These are phyloP conservation scores for Penicillium sp. DNA, from an alignment of 2,329 filamentous ascomycete genomes.

Conservation along the genomic window DNA sequence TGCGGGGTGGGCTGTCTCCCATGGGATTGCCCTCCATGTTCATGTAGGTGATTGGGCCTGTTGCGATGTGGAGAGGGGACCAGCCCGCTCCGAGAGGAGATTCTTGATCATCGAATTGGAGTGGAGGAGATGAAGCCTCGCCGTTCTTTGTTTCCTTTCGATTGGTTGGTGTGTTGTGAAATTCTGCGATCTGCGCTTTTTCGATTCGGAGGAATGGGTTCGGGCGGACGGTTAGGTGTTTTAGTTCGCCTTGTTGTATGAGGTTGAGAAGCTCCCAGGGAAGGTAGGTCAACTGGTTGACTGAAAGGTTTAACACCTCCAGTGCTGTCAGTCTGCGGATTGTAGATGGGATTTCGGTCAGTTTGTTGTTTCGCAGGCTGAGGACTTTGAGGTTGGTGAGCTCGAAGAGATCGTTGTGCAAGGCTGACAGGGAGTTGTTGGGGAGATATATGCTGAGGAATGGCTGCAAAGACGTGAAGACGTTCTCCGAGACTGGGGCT, in stretches of 20 bases:
- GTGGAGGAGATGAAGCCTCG: background rate
- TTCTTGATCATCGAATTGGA: conserved; percentile 28
- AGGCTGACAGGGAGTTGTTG: conserved; percentile 40
- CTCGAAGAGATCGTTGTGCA: conserved; percentile 45
- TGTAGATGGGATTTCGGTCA: conserved; percentile 42
- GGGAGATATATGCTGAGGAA: conserved; percentile 46
- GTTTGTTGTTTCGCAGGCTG: conserved; percentile 49
- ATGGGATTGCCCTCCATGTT: conserved; percentile 38
- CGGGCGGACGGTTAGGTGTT: conserved; percentile 40
- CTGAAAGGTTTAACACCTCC: conserved; percentile 47
- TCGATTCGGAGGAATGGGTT: conserved; percentile 42
- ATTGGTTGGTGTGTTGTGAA: conserved; percentile 27
- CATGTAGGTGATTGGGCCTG: conserved; percentile 32
- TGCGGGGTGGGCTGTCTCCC: conserved; percentile 6
- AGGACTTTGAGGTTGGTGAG: conserved; percentile 44
- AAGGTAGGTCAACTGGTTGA: conserved; percentile 44
- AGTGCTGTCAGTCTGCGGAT: conserved; percentile 45
- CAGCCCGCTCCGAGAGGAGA: conserved; percentile 33
- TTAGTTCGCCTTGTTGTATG: conserved; percentile 39
- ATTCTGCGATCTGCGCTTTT: conserved; percentile 32
- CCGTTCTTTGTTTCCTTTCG: background rate
- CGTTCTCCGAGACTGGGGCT: conserved; percentile 38
- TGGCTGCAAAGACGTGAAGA: conserved; percentile 42
- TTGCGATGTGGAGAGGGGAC: conserved; percentile 40
- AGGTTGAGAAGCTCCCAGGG: conserved; percentile 49